Conservation (phyloP, 129 eudicot genomes). For the Tagetes erecta region DNA sequence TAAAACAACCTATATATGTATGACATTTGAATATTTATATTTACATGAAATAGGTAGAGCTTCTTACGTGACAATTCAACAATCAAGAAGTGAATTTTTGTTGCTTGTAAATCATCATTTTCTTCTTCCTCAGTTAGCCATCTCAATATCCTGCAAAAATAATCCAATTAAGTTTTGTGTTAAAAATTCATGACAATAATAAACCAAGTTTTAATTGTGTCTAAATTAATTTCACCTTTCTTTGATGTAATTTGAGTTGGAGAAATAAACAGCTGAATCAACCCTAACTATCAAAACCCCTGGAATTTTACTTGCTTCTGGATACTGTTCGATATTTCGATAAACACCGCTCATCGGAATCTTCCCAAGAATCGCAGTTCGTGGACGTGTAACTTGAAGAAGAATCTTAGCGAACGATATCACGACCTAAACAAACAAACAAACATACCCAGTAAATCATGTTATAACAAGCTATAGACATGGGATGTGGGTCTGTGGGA, state of each 20-base stretch:
- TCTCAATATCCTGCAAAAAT: conserved; percentile 62
- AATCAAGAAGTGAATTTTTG: conserved; percentile 53
- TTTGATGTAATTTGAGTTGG: conserved; percentile 71
- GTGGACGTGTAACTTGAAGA: conserved; percentile 82
- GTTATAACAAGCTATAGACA: too few relatives aligned
- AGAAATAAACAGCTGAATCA: conserved; percentile 87
- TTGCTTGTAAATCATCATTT: conserved; percentile 35
- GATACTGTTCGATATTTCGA: conserved; percentile 71
- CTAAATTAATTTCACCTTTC: too few relatives aligned
- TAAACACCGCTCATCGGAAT: conserved; percentile 73
- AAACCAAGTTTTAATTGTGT: too few relatives aligned
- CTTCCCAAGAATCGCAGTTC: conserved; percentile 73
- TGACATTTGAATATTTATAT: neutral
- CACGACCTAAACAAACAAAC: conserved; percentile 43
- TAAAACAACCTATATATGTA: neutral
- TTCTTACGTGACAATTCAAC: conserved; percentile 82
- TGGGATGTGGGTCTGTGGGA: too few relatives aligned
- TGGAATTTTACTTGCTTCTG: conserved; percentile 64
- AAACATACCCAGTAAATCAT: too few relatives aligned
- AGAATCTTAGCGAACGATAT: conserved; percentile 82
- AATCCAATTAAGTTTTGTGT: neutral
- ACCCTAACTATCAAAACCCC: conserved; percentile 69
- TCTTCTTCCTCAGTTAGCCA: conserved; percentile 73
- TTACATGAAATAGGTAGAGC: neutral
- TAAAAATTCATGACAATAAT: neutral